Base-by-base conservation (phyloP, 2,329 filamentous ascomycete genomes). In the Neonectria magnoliae region DNA sequence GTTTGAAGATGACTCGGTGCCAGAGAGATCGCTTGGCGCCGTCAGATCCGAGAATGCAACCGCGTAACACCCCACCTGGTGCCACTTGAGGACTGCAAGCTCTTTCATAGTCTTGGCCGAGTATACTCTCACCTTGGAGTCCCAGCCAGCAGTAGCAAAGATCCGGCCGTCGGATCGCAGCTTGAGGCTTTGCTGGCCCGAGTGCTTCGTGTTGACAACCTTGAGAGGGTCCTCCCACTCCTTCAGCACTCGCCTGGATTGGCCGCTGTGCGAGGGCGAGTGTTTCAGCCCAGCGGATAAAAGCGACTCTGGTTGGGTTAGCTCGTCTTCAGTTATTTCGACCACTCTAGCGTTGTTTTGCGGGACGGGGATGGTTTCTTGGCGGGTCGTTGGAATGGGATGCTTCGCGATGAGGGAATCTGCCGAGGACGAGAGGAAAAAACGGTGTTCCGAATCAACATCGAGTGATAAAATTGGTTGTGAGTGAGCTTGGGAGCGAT, bases 121-220 rank as follows among this genome's bases (percentile, higher is more conserved):
- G 78, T 98, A 99, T 1, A 98, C 89, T 9, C 96, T 85, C 1
- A 94, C 83, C 52, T 90, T 88, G 1, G 89, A 86, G 77, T 99
- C 96, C 96, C 96, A 99, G 4, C 96, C 96, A 0, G 93, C 95
- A 0, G 95, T 98, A 3, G 92, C 93, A 68, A 98, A 91, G 4
- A 99, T 85, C 68, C 88, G 91, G 3, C 90, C 92, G 76, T 99
- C 96, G 2, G 89, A 90, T 14, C 96, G 88, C 25, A 98, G 85
- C 4, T 81, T 82, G 7, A 99, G 81, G 11, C 90, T 88, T 78
- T 99, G 96, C 77, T 98, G 95, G 1, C 96, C 96, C 0, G 94
- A 87, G 77, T 98, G 96, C 75, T 91, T 95, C 1, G 95, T 98
- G 71, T 95, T 90, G 48, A 90, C 68, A 0, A 81, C 78, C 72